Base-by-base conservation (phyloP, 1,139 yeast species). In the Geotrichum bryndzae region DNA sequence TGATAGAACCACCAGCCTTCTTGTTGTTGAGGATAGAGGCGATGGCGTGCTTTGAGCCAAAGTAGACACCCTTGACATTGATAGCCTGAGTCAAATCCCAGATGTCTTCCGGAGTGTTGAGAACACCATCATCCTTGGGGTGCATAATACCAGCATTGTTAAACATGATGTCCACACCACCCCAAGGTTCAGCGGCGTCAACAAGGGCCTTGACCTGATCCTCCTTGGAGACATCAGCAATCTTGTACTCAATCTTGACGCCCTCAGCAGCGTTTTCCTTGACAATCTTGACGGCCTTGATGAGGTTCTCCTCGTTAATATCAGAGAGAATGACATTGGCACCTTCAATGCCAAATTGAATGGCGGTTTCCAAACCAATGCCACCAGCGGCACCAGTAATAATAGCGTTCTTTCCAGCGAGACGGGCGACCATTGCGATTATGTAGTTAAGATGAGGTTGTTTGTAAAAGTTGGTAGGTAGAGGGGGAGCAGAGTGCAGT, bases 111-210 rank as follows among this genome's bases (percentile, higher is more conserved):
- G 75, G 76, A 25, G 77, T 75, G 66, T 70, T 73, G 60, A 73
- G 67, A 27, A 73, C 73, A 22, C 75, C 76, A 62, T 74, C 91
- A 45, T 88, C 87, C 76, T 80, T 82, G 70, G 86, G 85, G 73
- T 86, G 90, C 80, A 87, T 84, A 77, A 87, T 87, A 31, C 94
- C 92, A 35, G 92, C 92, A 61, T 88, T 80, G 77, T 87, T 85
- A 70, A 87, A 82, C 76, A 87, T 80, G 66, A 86, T 77, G 68
- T 84, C 84, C 41, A 88, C 85, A 59, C 86, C 81, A 66, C 84
- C 83, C 69, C 82, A 83, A 70, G 70, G 41, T 61, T 74, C 77
- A 48, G 69, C 74, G 31, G 65, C 66, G 51, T 68, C 76, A 3
- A 75, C 76, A n/a, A 74, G 69, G 3, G 73, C 74, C 66, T 69